phyloP scores from a whole-genome alignment of 371 early-diverging fungal species.

The Mucor mucedo region DNA sequence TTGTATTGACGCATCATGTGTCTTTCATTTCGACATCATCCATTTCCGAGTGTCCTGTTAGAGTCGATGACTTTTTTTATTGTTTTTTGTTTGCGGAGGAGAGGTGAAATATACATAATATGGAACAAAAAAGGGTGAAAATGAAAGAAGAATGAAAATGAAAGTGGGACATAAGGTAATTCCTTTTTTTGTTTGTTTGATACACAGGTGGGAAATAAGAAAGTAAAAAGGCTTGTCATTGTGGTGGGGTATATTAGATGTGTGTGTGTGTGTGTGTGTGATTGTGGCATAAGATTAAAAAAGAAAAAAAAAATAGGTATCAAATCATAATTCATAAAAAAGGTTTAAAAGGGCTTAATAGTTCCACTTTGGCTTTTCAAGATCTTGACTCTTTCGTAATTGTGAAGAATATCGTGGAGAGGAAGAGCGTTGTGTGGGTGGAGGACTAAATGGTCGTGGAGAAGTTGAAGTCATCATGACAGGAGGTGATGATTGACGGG shows the following conservation, averaged over 20 bases:
- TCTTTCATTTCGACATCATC: too few species aligned
- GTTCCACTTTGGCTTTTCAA: constrained; percentile 38
- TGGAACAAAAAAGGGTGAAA: background rate
- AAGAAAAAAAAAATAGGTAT: constrained; percentile 1
- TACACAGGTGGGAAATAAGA: background rate
- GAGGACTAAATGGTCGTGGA: constrained; percentile 20
- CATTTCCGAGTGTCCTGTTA: too few species aligned
- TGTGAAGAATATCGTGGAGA: constrained; percentile 27
- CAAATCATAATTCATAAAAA: background rate
- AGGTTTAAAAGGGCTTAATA: constrained; percentile 12
- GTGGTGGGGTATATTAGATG: constrained; percentile 84
- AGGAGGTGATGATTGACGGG: constrained; percentile 34
- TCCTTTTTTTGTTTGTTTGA: background rate
- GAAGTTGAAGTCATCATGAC: constrained; percentile 20
- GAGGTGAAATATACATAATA: constrained; percentile 1
- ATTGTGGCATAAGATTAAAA: background rate
- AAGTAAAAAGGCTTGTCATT: background rate
- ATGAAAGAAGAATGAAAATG: background rate
- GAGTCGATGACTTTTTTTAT: too few species aligned
- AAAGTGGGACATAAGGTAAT: background rate
- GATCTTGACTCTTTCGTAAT: constrained; percentile 19
- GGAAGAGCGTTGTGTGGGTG: constrained; percentile 12
- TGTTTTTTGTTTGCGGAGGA: background rate
- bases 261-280: constrained; percentile 50
- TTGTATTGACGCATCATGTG: too few species aligned